Evolutionary conservation across 2,329 filamentous ascomycete species (phyloP).

Genomic region (Exutisphaerella laricina): DNA sequence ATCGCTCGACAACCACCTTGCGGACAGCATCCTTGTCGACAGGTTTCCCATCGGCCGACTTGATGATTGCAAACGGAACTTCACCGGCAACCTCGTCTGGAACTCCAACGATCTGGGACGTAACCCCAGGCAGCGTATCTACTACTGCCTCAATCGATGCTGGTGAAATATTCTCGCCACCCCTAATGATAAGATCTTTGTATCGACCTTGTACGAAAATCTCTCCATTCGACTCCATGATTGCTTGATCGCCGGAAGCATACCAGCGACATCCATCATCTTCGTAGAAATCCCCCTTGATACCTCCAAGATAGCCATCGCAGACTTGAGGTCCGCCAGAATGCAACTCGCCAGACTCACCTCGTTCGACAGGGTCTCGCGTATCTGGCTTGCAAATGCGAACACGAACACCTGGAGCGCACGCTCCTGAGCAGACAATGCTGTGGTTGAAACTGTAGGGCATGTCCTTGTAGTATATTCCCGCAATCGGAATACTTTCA

Average conservation of each 20-base stretch:
- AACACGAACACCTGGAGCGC: background rate
- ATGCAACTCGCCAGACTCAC: slow-evolving; percentile 7
- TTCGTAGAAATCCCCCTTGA: slow-evolving; percentile 9
- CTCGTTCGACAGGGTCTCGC: background rate
- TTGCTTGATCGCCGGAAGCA: slow-evolving; percentile 14
- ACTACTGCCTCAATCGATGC: slow-evolving; percentile 12
- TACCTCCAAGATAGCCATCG: slow-evolving; percentile 1
- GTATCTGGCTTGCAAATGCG: slow-evolving; percentile 3
- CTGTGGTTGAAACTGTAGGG: background rate
- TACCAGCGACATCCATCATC: slow-evolving; percentile 12
- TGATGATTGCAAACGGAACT: slow-evolving; percentile 19
- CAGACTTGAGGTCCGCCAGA: background rate
- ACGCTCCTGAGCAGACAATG: background rate
- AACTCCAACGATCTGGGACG: slow-evolving; percentile 17
- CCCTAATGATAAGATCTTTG: slow-evolving; percentile 20
- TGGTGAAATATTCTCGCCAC: slow-evolving; percentile 17
- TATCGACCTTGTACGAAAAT: slow-evolving; percentile 14
- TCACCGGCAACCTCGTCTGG: slow-evolving; percentile 15
- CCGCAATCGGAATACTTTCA: background rate
- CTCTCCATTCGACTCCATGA: slow-evolving; percentile 11
- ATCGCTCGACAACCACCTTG: slow-evolving; percentile 1
- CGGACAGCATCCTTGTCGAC: background rate
- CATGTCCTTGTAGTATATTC: background rate
- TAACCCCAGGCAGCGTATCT: background rate
- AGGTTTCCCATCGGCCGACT: background rate